These are phyloP conservation scores for Penicillium sp. DNA, from an alignment of 2,329 filamentous ascomycete genomes.

Conservation along the genomic window DNA sequence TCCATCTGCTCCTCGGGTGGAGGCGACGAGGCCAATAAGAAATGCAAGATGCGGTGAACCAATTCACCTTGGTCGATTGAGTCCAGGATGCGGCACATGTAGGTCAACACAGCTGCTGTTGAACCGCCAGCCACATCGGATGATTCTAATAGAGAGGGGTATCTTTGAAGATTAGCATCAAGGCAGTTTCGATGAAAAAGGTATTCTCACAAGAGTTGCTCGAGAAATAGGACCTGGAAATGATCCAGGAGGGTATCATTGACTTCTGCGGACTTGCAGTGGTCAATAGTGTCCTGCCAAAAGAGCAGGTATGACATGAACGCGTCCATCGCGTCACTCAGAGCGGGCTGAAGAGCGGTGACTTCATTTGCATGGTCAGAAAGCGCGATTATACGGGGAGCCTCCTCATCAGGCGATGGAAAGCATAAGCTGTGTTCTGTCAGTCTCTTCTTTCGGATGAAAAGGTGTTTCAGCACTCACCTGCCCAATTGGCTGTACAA, in stretches of 20 bases:
- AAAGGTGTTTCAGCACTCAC: constrained; percentile 31
- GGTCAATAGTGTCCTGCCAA: constrained; percentile 97
- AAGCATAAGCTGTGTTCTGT: constrained; percentile 69
- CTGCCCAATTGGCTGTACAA: constrained; percentile 69
- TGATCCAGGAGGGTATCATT: constrained; percentile 92
- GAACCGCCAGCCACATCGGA: constrained; percentile 97
- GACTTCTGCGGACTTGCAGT: constrained; percentile 88
- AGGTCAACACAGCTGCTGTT: constrained; percentile 92
- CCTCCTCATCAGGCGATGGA: constrained; percentile 67
- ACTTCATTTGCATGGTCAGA: constrained; percentile 80
- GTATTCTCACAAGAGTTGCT: constrained; percentile 75
- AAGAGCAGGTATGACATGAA: constrained; percentile 95
- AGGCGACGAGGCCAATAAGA: constrained; percentile 76
- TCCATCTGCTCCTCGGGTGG: constrained; percentile 60
- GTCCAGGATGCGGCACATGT: constrained; percentile 86
- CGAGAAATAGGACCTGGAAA: constrained; percentile 93
- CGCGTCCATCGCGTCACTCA: constrained; percentile 84
- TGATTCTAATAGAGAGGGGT: constrained; percentile 92
- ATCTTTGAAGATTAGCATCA: constrained; percentile 53
- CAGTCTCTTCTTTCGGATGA: not conserved
- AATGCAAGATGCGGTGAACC: constrained; percentile 89
- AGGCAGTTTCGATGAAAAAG: no score
- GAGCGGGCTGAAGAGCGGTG: constrained; percentile 76
- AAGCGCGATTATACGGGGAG: constrained; percentile 81
- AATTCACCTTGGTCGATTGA: constrained; percentile 90